Evolutionary conservation across 192 early-diverging fungal species (phyloP), one percentile per base, ranked within the genome.

Genomic region (Coemansia sp.): DNA sequence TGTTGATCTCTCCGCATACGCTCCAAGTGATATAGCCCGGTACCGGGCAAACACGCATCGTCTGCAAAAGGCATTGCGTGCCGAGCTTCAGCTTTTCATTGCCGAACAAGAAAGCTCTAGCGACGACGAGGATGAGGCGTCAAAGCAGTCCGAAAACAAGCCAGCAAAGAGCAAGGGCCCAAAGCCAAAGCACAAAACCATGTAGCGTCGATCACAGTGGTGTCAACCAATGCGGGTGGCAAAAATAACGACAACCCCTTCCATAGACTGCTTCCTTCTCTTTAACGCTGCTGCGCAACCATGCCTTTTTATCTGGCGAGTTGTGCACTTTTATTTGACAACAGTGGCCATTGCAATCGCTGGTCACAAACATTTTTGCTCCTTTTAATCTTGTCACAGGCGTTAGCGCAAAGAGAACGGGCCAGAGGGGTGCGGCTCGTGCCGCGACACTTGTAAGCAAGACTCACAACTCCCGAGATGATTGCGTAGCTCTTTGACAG

Each of bases 1-100:
- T 0, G 68, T 65, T 46, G 72, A 76, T 30, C 52, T 76, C 51
- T 55, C 54, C 8, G 64, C 55, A 0, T 76, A 58, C 50, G 37
- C 46, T 0, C 58, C 61, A 0, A 23, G 34, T 8, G 72, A 76
- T 35, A 68, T 76, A 31, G 38, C 31, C 19, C 32, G 40, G 17
- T 65, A 61, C 35, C 39, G 47, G 37, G 6, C 23, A 14, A 65
- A 68, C 23, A 43, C 46, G 0, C 25, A 25, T 1, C 17, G 11
- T 4, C 35, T 76, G 45, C 38, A 36, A n/a, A 40, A 50, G 29
- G 66, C 62, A 8, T 21, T 68, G 50, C 39, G 42, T 9, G 51
- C 64, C 10, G 72, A 76, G 39, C 27, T 76, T 41, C 14, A 42
- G 38, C 57, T 62, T 11, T 65, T 68, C 32, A 61, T 65, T 38